Base-by-base conservation (phyloP, 768 basidiomycete genomes). In the Russula dissimulans region DNA sequence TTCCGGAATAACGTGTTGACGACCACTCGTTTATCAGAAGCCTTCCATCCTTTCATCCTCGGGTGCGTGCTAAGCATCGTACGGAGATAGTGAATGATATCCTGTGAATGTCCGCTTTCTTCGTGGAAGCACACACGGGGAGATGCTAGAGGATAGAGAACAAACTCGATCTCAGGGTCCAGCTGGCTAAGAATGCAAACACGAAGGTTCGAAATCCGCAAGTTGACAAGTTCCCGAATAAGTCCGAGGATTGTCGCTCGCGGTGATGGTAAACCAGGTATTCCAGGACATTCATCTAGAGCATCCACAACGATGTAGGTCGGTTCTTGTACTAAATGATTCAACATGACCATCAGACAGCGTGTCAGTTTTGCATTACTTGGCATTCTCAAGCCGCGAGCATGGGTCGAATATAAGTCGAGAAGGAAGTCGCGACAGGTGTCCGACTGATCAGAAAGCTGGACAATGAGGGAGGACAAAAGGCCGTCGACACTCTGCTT, bases 21-120 rank as follows among this genome's bases (percentile, higher is more conserved):
- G 6, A 59, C 52, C 3, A 39, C 51, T 32, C 34, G 18, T 26
- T 59, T 59, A 26, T 53, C 52, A 1, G 36, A 29, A 12, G 50
- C 58, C 9, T 54, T 59, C 58, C 58, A 59, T 9, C 58, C 52
- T 15, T 45, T 53, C 58, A 59, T 59, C 38, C 11, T 59, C 6
- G 26, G 58, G 32, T 59, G 58, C 9, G 51, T 53, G n/a, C 31
- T 46, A 31, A 59, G 51, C 58, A 59, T 54, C 8, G 45, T 41
- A 6, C 45, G 51, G 51, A 59, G 44, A n/a, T 59, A 59, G 26
- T 42, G 38, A 9, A 53, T 59, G n/a, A 59, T 59, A 26, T 45
- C 58, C 52, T 59, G 51, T 12, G 46, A 47, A 26, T 59, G 58
- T 1, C 58, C 58, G 32, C 52, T 59, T 42, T 59, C 58, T 26